Base-by-base conservation (phyloP, 441 rosid species). In the Erodium chrysanthum region DNA sequence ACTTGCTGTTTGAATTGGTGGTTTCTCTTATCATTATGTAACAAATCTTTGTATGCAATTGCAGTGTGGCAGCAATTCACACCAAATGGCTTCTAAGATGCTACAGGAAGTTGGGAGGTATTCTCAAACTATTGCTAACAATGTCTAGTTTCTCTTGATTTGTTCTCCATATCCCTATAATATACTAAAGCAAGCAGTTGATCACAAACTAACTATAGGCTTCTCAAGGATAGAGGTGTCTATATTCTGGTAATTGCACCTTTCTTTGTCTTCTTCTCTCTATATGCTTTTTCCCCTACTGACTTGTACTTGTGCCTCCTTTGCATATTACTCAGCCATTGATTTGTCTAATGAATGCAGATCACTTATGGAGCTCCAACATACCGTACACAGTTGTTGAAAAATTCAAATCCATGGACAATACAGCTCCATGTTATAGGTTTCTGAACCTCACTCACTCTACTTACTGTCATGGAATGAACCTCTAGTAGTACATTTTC, bases 371-470 rank as follows among this genome's bases (percentile, higher is more conserved):
- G 75, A 67, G 70, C 75, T 23, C 75, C 75, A 2, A 31, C 35
- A 3, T 72, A 72, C 48, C 75, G 75, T 2, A 59, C 62, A 42
- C 66, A 46, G 22, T 52, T 72, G 3, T 33, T 72, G 71, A 66
- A 61, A 67, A 66, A 72, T n/a, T 60, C 37, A 12, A 29, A 27
- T 22, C 5, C 65, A 0, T 72, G 75, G 75, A 31, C 63, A 11
- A 72, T 67, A 21, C 61, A 67, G 64, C 75, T 72, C 66, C 75
- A 67, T 15, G 75, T 72, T 50, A 72, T 72, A 72, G 75, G 75
- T 72, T 20, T n/a, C 50, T 72, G 12, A 1, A 60, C 4, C 56
- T 48, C n/a, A 12, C 18, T 12, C 15, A 12, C 18, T 12, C 15
- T 48, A 3, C 15, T 48, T 48, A 15, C 17, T 15, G 18, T 12